A percentile compares a stretch with the other conserved stretches of the same genome.
phyloP scores from a whole-genome alignment of 140 eudicot species.

The Cichorium intybus region DNA sequence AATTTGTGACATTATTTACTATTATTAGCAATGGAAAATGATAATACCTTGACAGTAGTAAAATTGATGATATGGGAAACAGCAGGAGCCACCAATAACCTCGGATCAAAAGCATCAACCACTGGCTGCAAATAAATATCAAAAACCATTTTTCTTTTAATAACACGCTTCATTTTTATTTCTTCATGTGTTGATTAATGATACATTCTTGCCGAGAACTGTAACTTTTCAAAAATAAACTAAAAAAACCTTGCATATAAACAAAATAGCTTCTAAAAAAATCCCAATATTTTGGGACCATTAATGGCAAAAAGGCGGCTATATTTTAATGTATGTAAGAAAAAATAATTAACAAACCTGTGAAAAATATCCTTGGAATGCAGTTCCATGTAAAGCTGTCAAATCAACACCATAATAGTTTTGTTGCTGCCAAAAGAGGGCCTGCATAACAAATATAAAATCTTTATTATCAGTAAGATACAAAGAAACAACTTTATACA shows the following conservation, averaged over 20 bases:
- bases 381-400: conserved; percentile 84
- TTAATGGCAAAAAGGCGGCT: not conserved
- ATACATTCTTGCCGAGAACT: not conserved
- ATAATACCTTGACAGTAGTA: conserved; percentile 72
- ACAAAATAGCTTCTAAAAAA: not conserved
- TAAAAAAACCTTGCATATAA: not conserved
- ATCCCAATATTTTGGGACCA: not conserved
- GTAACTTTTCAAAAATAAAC: not conserved
- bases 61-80: conserved; percentile 81
- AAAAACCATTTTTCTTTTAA: conserved; percentile 11
- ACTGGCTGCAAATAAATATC: conserved; percentile 61
- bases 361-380: conserved; percentile 94
- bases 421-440: conserved; percentile 98
- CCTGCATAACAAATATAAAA: conserved; percentile 41
- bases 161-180: too few relatives aligned
- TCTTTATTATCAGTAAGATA: not conserved
- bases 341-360: conserved; percentile 69
- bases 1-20: not conserved
- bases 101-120: conserved; percentile 98
- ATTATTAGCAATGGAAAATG: not conserved
- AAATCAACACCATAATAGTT: conserved; percentile 95
- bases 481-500: not conserved
- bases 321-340: conserved; percentile 1
- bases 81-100: conserved; percentile 93
- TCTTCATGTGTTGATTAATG: not conserved